Conservation (phyloP, 1,139 yeast genomes). For the Fermentozyma sake region DNA sequence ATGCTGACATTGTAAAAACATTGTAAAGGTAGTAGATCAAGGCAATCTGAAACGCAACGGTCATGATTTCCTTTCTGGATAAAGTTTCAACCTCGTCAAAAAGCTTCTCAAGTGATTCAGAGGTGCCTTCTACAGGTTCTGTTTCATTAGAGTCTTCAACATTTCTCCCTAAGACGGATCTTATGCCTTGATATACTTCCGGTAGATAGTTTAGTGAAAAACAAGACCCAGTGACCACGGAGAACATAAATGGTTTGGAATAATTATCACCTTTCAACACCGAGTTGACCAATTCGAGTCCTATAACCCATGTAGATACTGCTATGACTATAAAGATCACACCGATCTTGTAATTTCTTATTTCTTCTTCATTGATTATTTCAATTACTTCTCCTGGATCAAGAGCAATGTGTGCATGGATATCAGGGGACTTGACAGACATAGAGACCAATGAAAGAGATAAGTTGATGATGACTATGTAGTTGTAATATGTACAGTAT, state of each 20-base stretch:
- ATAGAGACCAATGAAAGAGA: neutral
- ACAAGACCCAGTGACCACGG: conserved; percentile 44
- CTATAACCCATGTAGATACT: conserved; percentile 44
- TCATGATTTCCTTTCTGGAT: conserved; percentile 24
- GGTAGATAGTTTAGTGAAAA: conserved; percentile 43
- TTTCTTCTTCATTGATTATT: conserved; percentile 43
- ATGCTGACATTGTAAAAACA: conserved; percentile 33
- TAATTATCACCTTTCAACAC: conserved; percentile 47
- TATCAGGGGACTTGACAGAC: too few relatives aligned
- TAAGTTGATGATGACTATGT: too few relatives aligned
- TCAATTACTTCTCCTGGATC: conserved; percentile 38
- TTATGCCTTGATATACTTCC: conserved; percentile 15
- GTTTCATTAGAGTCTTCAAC: neutral
- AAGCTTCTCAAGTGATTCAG: too few relatives aligned
- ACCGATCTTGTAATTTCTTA: conserved; percentile 39
- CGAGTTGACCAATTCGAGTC: conserved; percentile 45
- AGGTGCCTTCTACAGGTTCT: neutral
- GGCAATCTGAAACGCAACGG: conserved; percentile 37
- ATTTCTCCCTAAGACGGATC: neutral
- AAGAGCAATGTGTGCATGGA: conserved; percentile 3
- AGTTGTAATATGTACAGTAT: too few relatives aligned
- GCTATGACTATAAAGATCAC: conserved; percentile 37
- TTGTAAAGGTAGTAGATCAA: conserved; percentile 42
- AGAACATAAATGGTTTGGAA: conserved; percentile 44
- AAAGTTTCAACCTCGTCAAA: too few relatives aligned